A percentile compares a stretch with the other conserved stretches of the same genome.
phyloP scores from a whole-genome alignment of 192 early-diverging fungal genomes.

The Coemansia sp. region DNA sequence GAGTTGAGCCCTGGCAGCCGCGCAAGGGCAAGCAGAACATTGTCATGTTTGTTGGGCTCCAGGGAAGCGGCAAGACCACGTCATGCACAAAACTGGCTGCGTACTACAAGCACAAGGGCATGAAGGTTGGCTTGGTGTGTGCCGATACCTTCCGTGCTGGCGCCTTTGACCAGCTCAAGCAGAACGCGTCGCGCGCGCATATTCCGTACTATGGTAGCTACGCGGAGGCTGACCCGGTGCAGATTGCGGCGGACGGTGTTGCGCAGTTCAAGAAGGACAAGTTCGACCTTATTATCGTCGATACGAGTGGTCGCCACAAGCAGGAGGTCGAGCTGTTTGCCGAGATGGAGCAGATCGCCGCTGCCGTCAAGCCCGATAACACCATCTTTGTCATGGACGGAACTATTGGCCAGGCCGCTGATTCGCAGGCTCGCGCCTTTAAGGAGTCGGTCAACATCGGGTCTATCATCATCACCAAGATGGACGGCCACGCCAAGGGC shows the following conservation, averaged over 20 bases:
- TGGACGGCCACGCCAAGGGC: slow-evolving; percentile 99
- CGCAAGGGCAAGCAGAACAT: slow-evolving; percentile 83
- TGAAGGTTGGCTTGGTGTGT: slow-evolving; percentile 91
- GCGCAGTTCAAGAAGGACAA: slow-evolving; percentile 89
- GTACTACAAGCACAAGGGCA: slow-evolving; percentile 93
- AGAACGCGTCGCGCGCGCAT: slow-evolving; percentile 97
- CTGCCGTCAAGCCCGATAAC: slow-evolving; percentile 84
- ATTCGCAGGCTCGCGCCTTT: slow-evolving; percentile 90
- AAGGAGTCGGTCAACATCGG: slow-evolving; percentile 91
- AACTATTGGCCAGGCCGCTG: slow-evolving; percentile 97
- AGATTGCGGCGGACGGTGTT: slow-evolving; percentile 90
- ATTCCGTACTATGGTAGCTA: slow-evolving; percentile 95
- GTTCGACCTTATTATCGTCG: slow-evolving; percentile 98
- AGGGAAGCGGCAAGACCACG: slow-evolving; percentile 96
- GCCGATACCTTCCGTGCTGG: slow-evolving; percentile 98
- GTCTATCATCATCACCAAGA: slow-evolving; percentile 97
- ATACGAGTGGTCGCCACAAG: slow-evolving; percentile 96
- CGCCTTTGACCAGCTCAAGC: slow-evolving; percentile 98
- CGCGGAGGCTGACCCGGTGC: slow-evolving; percentile 91
- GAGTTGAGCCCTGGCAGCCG: slow-evolving; percentile 84
- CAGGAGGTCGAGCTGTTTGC: slow-evolving; percentile 94
- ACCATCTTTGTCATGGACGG: slow-evolving; percentile 99
- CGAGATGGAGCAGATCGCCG: slow-evolving; percentile 95
- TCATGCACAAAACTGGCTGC: slow-evolving; percentile 95
- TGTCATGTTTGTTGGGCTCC: slow-evolving; percentile 98